Evolutionary conservation across 2,329 filamentous ascomycete genomes (phyloP).

Genomic region (Ophiosphaerella korrae): DNA sequence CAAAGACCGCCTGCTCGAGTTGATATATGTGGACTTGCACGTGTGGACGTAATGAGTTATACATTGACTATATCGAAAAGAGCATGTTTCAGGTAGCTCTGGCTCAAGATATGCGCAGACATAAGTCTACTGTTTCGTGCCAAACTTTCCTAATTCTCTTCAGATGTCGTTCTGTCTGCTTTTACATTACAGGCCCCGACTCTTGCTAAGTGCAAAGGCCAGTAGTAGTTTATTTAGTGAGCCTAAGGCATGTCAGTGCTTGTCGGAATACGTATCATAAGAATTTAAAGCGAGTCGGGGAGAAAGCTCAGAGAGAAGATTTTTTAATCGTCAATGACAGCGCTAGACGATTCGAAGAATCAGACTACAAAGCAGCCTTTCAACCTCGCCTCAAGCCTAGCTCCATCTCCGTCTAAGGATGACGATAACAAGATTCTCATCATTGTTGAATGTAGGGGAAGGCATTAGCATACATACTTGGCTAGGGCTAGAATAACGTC

Average conservation of each 20-base stretch:
- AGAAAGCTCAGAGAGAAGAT: constrained; percentile 46
- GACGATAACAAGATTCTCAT: constrained; percentile 91
- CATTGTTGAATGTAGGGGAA: constrained; percentile 55
- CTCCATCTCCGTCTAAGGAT: constrained; percentile 84
- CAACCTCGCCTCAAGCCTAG: constrained; percentile 28
- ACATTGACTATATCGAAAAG: too few species aligned
- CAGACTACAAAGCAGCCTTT: constrained; percentile 24
- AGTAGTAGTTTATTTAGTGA: background rate
- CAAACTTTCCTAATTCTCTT: too few species aligned
- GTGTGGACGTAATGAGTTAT: too few species aligned
- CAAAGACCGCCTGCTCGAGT: too few species aligned
- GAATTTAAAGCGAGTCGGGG: background rate
- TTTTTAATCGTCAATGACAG: constrained; percentile 38
- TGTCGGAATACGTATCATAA: background rate
- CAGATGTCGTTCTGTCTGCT: too few species aligned
- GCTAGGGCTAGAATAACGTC: too few species aligned
- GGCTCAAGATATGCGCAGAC: too few species aligned
- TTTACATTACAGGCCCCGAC: too few species aligned
- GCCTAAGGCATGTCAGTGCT: background rate
- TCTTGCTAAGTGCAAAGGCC: background rate
- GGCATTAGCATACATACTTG: background rate
- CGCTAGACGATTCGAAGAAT: constrained; percentile 25
- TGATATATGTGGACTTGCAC: too few species aligned
- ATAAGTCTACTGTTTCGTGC: too few species aligned
- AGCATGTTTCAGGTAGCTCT: too few species aligned